Base-by-base conservation (phyloP, 2,329 filamentous ascomycete genomes). In the Fusarium sp. region DNA sequence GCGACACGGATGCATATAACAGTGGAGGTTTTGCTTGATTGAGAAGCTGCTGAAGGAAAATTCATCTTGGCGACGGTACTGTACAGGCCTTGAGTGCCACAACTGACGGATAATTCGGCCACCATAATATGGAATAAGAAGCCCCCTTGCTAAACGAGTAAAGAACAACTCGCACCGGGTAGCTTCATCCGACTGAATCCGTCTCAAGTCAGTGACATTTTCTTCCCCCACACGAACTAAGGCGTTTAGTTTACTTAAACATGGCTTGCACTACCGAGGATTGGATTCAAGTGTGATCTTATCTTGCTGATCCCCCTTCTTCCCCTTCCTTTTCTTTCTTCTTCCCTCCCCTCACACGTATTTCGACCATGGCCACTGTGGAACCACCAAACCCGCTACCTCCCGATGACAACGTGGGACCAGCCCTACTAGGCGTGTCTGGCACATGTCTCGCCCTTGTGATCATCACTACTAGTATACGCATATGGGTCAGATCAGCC, bases 341-440 rank as follows among this genome's bases (percentile, higher is more conserved):
- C 16, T 7, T 30, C 11, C 46, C 20, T 24, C 25, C 46, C 4
- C 20, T 40, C 42, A 25, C 42, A 25, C 27, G 24, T 25, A n/a
- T 13, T n/a, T 24, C 20, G 16, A 42, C 18, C 44, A 74, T 74
- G 71, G 40, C 57, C 32, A 34, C 59, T 24, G 65, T 62, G 24
- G 53, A 55, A 41, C 71, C 65, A 6, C 69, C 72, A 13, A 69
- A 71, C 48, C 69, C 72, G 41, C 61, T 85, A 25, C 80, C 83
- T 4, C 76, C 79, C n/a, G 78, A 74, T 49, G 61, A 73, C 3
- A 81, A 81, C 52, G 69, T 77, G 34, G 79, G 78, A 3, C 76
- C 77, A 24, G 59, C 73, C 4, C 65, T 82, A 10, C 51, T 81
- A 6, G 74, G 72, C 22, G 55, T 81, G 14, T 79, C 79, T 11